phyloP scores from a whole-genome alignment of 345 rosid genomes.

The Moringa oleifera region DNA sequence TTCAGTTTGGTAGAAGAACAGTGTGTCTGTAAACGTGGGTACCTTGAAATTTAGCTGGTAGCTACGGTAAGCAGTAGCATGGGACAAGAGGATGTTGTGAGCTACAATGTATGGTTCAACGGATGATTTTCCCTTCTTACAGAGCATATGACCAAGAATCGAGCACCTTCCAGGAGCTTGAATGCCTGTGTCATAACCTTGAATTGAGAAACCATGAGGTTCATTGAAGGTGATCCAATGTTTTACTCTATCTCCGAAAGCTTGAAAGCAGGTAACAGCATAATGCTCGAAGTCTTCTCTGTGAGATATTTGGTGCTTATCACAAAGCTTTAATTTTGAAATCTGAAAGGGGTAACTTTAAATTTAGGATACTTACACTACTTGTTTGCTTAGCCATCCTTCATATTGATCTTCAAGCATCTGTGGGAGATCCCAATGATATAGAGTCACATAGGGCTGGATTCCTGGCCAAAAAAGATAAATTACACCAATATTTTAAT shows the following conservation, averaged over 20 bases:
- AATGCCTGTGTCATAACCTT: conserved; percentile 83
- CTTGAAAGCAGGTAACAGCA: conserved; percentile 74
- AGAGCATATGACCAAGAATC: conserved; percentile 61
- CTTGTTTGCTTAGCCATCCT: conserved; percentile 72
- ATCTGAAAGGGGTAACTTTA: neutral
- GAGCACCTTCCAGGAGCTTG: conserved; percentile 98
- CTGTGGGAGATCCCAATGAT: conserved; percentile 98
- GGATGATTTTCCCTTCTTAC: conserved; percentile 71
- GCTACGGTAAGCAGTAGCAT: conserved; percentile 66
- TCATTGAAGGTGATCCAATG: conserved; percentile 94
- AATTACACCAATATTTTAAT: neutral
- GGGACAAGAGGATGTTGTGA: conserved; percentile 82
- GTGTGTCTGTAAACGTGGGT: neutral
- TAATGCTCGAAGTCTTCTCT: conserved; percentile 70
- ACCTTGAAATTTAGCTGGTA: conserved; percentile 70
- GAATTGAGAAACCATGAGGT: conserved; percentile 76
- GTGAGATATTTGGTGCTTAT: conserved; percentile 15
- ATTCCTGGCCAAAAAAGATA: conserved; percentile 46
- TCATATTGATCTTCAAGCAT: conserved; percentile 78
- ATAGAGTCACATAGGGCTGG: conserved; percentile 84
- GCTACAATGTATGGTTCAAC: conserved; percentile 76
- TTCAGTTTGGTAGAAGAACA: neutral
- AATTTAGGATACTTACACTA: conserved; percentile 44
- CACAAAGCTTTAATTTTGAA: conserved; percentile 6
- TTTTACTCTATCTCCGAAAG: conserved; percentile 84